Evolutionary conservation across 1,284 basidiomycete genomes (phyloP).

Genomic region (Fistulinella staudtii): DNA sequence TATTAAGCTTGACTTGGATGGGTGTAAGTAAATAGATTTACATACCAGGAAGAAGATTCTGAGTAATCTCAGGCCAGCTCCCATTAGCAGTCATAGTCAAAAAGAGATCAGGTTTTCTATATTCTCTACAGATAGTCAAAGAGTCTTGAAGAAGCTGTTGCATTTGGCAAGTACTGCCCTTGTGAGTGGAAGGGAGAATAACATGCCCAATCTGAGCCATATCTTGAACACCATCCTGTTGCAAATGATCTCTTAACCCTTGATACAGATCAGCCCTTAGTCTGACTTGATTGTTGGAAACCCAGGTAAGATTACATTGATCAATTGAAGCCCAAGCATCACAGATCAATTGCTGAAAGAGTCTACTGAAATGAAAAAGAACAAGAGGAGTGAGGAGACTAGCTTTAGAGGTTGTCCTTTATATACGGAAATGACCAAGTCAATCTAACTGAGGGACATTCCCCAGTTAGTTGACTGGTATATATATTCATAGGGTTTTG

Average conservation of each 20-base stretch:
- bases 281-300: conserved; percentile 33
- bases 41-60: conserved; percentile 33
- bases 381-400: no score
- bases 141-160: conserved; percentile 2
- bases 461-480: no score
- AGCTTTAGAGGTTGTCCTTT: no score
- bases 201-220: conserved; percentile 2
- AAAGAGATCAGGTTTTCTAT: conserved; percentile 1
- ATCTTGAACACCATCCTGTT: conserved; percentile 1
- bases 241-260: conserved; percentile 5
- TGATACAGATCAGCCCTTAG: conserved; percentile 33
- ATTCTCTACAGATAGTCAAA: background rate
- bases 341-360: conserved; percentile 41
- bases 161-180: conserved; percentile 1
- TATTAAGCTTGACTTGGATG: background rate
- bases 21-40: background rate
- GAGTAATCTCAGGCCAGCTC: conserved; percentile 41
- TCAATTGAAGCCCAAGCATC: conserved; percentile 36
- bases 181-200: conserved; percentile 2
- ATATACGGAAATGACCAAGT: no score
- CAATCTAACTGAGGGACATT: no score
- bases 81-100: conserved; percentile 35
- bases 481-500: no score
- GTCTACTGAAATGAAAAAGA: conserved; percentile 36
- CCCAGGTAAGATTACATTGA: conserved; percentile 30